phyloP scores from a whole-genome alignment of 164 flowering plant species.

The Stephania cephalantha region DNA sequence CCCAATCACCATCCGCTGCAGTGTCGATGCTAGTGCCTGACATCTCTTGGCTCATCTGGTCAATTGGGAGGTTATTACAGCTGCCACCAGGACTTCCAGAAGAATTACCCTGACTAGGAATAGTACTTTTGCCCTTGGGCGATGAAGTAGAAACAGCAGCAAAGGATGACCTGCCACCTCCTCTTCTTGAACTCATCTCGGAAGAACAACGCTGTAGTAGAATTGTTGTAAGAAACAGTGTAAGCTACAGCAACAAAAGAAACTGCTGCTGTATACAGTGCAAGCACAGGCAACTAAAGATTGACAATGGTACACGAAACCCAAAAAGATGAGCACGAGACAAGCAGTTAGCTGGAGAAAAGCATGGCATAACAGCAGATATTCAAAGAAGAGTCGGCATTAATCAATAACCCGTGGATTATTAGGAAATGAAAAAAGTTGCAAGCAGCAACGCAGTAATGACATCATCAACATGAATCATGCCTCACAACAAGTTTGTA shows the following conservation, averaged over 20 bases:
- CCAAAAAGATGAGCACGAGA: too few relatives aligned
- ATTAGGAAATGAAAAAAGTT: neutral
- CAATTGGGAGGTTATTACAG: slow-evolving; percentile 13
- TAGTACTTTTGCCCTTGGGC: slow-evolving; percentile 15
- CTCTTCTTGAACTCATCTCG: slow-evolving; percentile 18
- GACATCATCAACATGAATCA: slow-evolving; percentile 1
- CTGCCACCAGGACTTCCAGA: slow-evolving; percentile 13
- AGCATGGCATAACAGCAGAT: neutral
- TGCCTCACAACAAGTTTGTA: neutral
- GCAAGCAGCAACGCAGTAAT: neutral
- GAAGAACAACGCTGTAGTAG: neutral
- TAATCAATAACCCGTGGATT: neutral
- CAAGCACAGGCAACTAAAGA: too few relatives aligned
- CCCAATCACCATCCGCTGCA: slow-evolving; percentile 56
- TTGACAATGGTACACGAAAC: too few relatives aligned
- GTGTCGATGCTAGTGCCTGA: slow-evolving; percentile 30
- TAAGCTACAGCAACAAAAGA: too few relatives aligned
- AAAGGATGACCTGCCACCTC: slow-evolving; percentile 17
- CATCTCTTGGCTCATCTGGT: slow-evolving; percentile 28
- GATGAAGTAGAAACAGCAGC: slow-evolving; percentile 10
- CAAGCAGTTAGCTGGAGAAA: too few relatives aligned
- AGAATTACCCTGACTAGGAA: slow-evolving; percentile 9
- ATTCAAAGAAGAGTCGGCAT: neutral
- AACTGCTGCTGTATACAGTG: too few relatives aligned
- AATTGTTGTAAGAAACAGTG: too few relatives aligned